A percentile compares a stretch with the other conserved stretches of the same genome.
Conservation (phyloP, 208 protist genomes). For the Jaenimonas drosophilae region DNA sequence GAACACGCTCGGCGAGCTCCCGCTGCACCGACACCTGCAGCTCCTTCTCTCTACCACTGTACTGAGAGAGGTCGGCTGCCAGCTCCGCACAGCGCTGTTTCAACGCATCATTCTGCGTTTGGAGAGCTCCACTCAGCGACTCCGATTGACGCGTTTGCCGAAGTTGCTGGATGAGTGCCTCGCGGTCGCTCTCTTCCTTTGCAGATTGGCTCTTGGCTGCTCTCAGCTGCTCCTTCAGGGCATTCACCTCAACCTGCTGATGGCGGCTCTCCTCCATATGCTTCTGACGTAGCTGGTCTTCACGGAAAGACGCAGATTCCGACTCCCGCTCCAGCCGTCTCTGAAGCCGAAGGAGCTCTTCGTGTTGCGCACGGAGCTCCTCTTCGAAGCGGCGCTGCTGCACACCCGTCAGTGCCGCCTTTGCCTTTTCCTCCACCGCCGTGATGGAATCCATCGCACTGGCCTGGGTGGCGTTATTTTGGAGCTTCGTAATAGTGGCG, state of each 20-base stretch:
- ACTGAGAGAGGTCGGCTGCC: conserved; percentile 27
- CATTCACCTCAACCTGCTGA: conserved; percentile 22
- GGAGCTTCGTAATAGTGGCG: not conserved
- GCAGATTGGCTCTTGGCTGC: conserved; percentile 15
- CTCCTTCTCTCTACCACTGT: conserved; percentile 31
- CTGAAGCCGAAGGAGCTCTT: conserved; percentile 43
- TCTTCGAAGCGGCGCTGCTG: conserved; percentile 18
- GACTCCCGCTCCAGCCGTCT: conserved; percentile 40
- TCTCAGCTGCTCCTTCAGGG: conserved; percentile 31
- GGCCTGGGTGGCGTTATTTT: not conserved
- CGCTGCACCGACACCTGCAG: conserved; percentile 20
- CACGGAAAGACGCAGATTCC: conserved; percentile 26
- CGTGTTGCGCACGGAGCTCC: conserved; percentile 24
- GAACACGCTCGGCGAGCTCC: conserved; percentile 20
- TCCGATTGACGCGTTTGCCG: conserved; percentile 25
- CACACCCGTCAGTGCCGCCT: conserved; percentile 1
- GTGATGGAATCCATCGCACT: not conserved
- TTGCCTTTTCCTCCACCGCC: not conserved
- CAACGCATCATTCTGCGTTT: conserved; percentile 34
- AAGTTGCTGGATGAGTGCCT: conserved; percentile 27
- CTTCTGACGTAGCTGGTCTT: conserved; percentile 34
- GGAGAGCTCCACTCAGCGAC: conserved; percentile 29
- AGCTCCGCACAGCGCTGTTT: conserved; percentile 53
- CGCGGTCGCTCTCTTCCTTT: conserved; percentile 17
- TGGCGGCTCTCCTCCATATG: conserved; percentile 25